Conservation (phyloP, 2,329 filamentous ascomycete species). For the Chalaropsis thielavioides region DNA sequence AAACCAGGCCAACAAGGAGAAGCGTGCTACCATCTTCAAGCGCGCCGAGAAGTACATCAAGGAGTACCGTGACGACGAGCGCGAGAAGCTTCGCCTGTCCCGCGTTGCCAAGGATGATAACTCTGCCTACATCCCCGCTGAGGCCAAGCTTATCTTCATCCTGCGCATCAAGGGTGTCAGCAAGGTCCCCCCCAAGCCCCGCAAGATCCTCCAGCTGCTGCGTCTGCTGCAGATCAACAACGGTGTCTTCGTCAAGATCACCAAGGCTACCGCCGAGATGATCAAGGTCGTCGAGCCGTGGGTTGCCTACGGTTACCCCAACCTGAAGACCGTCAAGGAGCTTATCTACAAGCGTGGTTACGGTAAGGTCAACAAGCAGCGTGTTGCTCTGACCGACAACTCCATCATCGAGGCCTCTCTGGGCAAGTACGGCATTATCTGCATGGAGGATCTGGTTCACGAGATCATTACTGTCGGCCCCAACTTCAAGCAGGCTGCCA, state of each 20-base stretch:
- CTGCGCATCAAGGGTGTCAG: conserved; percentile 99
- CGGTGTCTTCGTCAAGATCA: conserved; percentile 92
- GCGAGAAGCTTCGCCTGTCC: conserved; percentile 89
- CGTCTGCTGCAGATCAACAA: conserved; percentile 99
- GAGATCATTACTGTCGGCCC: conserved; percentile 97
- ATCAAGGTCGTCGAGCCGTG: conserved; percentile 97
- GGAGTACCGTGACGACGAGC: conserved; percentile 97
- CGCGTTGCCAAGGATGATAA: conserved; percentile 85
- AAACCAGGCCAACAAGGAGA: conserved; percentile 86
- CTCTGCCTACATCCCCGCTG: conserved; percentile 84
- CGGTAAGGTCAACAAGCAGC: conserved; percentile 98
- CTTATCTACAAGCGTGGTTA: conserved; percentile 99
- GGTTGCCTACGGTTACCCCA: conserved; percentile 98
- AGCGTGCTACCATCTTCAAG: conserved; percentile 98
- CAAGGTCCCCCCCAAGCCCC: conserved; percentile 99
- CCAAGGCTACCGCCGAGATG: conserved; percentile 97
- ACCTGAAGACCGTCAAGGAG: conserved; percentile 97
- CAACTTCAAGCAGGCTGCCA: conserved; percentile 99
- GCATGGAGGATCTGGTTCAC: conserved; percentile 97
- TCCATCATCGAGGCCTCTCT: conserved; percentile 91
- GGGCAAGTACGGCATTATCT: conserved; percentile 97
- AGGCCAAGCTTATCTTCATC: conserved; percentile 94
- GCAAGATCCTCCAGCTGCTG: conserved; percentile 99
- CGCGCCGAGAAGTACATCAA: conserved; percentile 99
- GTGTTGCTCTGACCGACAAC: conserved; percentile 92